Base-by-base conservation (phyloP, 2,329 filamentous ascomycete species). In the Fusarium graminum region DNA sequence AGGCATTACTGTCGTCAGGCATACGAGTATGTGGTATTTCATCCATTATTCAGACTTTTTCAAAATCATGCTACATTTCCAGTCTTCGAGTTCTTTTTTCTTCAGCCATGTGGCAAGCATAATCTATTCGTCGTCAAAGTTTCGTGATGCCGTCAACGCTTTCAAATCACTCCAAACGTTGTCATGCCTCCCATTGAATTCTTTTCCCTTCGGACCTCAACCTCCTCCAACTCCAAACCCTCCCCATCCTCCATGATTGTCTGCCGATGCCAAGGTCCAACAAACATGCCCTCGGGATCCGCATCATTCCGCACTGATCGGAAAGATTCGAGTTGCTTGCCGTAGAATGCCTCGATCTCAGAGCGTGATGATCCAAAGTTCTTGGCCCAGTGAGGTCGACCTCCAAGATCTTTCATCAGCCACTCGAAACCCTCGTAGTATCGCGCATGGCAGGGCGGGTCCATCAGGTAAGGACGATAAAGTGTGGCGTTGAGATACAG, bases 401-500 rank as follows among this genome's bases (percentile, higher is more conserved):
- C 93, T 51, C 90, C 92, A 70, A 96, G 82, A 42, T 96, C 91
- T 59, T 88, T 89, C 93, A 97, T 97, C 43, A 97, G 82, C 83
- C 90, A 94, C 78, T 97, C 93, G 68, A 97, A 97, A 2, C 90
- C 93, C 78, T 94, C 85, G 77, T 97, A 97, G 81, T 97, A 97
- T 44, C 91, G 86, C 52, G 85, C 83, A 52, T 83, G 86, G 73
- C 91, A 94, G 0, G 92, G 91, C 11, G 93, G 93, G 71, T 97
- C 92, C 59, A 83, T 83, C 72, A 86, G 82, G 76, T 96, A 95
- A 0, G 93, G 92, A 16, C 93, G 86, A 79, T 97, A 97, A 36
- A 97, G 86, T 0, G 93, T 97, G 19, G 93, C 93, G 73, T 97
- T 97, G 57, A 97, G 87, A 77, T 96, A 97, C 2, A 97, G 82